Conservation (phyloP, 2,329 filamentous ascomycete genomes). For the Hypoxylon rubiginosum region DNA sequence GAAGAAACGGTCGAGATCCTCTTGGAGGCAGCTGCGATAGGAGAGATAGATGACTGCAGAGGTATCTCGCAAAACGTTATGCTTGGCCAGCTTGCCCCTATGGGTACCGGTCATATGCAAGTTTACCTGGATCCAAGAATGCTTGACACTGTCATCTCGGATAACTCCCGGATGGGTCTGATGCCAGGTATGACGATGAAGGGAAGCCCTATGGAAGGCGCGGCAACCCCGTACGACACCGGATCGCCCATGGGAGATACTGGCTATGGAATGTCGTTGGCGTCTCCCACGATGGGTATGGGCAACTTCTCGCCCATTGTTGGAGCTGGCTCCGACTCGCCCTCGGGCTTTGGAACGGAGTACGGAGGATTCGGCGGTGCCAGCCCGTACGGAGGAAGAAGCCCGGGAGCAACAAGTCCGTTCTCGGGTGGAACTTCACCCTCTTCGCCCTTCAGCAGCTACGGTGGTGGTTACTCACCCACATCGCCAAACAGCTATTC, state of each 20-base stretch:
- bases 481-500: slow-evolving; percentile 83
- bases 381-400: slow-evolving; percentile 77
- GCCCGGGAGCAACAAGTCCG: slow-evolving; percentile 80
- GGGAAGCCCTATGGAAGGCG: slow-evolving; percentile 81
- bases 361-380: slow-evolving; percentile 67
- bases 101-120: slow-evolving; percentile 97
- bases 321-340: slow-evolving; percentile 77
- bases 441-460: slow-evolving; percentile 71
- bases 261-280: slow-evolving; percentile 71
- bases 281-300: slow-evolving; percentile 67
- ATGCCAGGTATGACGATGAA: slow-evolving; percentile 85
- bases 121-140: slow-evolving; percentile 94
- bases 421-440: slow-evolving; percentile 78
- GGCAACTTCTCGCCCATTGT: slow-evolving; percentile 84
- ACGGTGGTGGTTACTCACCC: slow-evolving; percentile 76
- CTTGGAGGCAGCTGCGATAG: slow-evolving; percentile 92
- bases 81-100: slow-evolving; percentile 95
- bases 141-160: slow-evolving; percentile 93
- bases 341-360: slow-evolving; percentile 74
- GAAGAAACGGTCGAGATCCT: slow-evolving; percentile 99
- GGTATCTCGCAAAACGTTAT: slow-evolving; percentile 99
- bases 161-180: slow-evolving; percentile 87
- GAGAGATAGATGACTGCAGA: slow-evolving; percentile 96
- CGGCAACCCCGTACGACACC: slow-evolving; percentile 93
- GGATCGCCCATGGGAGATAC: slow-evolving; percentile 83